A percentile compares a stretch with the other conserved stretches of the same genome.
Evolutionary conservation across 768 basidiomycete species (phyloP).

Genomic region (Boletus sp.): DNA sequence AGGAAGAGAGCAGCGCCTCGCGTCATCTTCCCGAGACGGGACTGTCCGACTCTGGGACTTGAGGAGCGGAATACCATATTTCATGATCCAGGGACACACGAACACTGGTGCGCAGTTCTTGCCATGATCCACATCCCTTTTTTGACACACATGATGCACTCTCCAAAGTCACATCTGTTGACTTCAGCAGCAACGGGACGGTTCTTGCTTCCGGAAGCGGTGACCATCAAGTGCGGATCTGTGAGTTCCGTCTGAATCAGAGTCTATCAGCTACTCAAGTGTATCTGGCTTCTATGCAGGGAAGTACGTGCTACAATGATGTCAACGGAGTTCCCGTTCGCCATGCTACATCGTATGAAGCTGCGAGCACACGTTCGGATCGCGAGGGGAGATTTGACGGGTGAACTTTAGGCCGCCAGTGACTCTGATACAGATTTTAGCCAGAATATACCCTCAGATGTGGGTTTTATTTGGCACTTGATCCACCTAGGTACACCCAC

Average conservation of each 20-base stretch:
- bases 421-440: slow-evolving; percentile 2
- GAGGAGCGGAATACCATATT: slow-evolving; percentile 30
- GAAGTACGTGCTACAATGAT: slow-evolving; percentile 28
- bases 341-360: not conserved
- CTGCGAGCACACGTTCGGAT: slow-evolving; percentile 3
- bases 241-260: slow-evolving; percentile 21
- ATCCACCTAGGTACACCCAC: not conserved
- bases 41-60: slow-evolving; percentile 38
- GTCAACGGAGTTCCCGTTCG: slow-evolving; percentile 1
- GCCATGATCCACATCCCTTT: slow-evolving; percentile 14
- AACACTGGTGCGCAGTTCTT: slow-evolving; percentile 32
- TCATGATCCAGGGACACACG: slow-evolving; percentile 37
- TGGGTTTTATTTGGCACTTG: not conserved
- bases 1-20: slow-evolving; percentile 33
- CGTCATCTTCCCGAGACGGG: slow-evolving; percentile 39
- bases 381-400: slow-evolving; percentile 6
- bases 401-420: not conserved
- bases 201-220: slow-evolving; percentile 38
- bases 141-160: slow-evolving; percentile 9
- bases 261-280: slow-evolving; percentile 16
- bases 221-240: slow-evolving; percentile 37
- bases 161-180: slow-evolving; percentile 37
- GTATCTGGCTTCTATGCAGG: slow-evolving; percentile 18
- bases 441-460: not conserved
- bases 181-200: slow-evolving; percentile 32